These are phyloP conservation scores for Hysterium pulicare DNA, from an alignment of 2,329 filamentous ascomycete species.

Conservation along the genomic window DNA sequence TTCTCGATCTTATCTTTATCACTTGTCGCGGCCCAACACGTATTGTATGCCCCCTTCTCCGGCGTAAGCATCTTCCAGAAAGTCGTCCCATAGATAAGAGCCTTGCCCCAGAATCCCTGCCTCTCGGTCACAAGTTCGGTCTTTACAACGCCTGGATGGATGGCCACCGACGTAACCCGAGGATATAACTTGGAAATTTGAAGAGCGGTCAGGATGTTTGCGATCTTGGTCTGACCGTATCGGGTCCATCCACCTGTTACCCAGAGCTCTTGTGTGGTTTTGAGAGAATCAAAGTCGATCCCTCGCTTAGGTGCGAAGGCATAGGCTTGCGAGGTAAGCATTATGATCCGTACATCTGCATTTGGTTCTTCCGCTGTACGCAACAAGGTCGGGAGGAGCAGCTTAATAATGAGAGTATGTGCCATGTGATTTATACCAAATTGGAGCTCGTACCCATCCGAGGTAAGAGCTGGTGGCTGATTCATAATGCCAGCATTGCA, in stretches of 20 bases:
- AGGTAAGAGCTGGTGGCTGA: conserved; percentile 21
- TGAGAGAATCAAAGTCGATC: conserved; percentile 25
- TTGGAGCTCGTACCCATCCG: conserved; percentile 42
- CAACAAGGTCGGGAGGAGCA: conserved; percentile 35
- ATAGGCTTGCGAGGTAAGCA: conserved; percentile 20
- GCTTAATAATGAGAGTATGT: conserved; percentile 38
- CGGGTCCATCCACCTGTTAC: conserved; percentile 21
- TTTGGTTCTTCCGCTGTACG: conserved; percentile 27
- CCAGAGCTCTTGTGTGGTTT: conserved; percentile 16
- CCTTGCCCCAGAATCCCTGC: not conserved
- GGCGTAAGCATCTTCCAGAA: not conserved
- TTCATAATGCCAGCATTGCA: conserved; percentile 36
- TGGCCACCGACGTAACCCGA: conserved; percentile 29
- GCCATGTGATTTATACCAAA: conserved; percentile 45
- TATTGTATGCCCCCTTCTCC: conserved; percentile 1
- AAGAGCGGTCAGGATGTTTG: conserved; percentile 41
- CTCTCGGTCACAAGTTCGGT: conserved; percentile 29
- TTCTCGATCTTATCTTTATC: not conserved
- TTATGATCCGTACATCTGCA: conserved; percentile 40
- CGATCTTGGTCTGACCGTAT: conserved; percentile 45
- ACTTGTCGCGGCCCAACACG: not conserved
- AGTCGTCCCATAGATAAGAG: not conserved
- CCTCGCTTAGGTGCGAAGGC: conserved; percentile 5
- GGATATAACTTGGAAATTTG: conserved; percentile 39
- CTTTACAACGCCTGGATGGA: conserved; percentile 43